These are phyloP conservation scores for Chaetomium cochliodes DNA, from an alignment of 495 filamentous ascomycete species.

Conservation along the genomic window DNA sequence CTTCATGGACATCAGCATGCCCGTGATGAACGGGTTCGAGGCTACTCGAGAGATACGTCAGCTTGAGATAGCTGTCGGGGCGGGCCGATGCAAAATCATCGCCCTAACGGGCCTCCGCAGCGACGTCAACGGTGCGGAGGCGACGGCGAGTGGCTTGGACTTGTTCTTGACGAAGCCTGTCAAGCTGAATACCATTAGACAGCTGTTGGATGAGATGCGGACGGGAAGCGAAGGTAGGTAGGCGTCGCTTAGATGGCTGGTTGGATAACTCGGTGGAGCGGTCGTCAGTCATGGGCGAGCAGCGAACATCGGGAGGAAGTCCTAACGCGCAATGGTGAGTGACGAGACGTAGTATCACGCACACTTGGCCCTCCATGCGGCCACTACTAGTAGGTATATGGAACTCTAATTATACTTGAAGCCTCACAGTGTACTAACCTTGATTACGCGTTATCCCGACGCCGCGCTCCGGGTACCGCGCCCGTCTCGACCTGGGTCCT, in stretches of 20 bases:
- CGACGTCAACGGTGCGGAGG: constrained; percentile 60
- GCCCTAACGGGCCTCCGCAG: constrained; percentile 69
- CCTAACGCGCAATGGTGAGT: no score
- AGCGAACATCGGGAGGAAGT: no score
- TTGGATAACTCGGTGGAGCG: no score
- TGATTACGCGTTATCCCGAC: no score
- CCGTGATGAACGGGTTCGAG: constrained; percentile 62
- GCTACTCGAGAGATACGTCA: constrained; percentile 56
- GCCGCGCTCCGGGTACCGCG: no score
- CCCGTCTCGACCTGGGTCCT: neutral
- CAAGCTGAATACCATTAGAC: neutral
- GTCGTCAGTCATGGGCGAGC: no score
- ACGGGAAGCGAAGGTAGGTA: neutral
- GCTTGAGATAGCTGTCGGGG: constrained; percentile 42
- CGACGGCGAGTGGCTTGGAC: constrained; percentile 26
- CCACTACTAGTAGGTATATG: no score
- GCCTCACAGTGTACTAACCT: no score
- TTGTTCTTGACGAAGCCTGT: constrained; percentile 2
- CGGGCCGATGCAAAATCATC: constrained; percentile 54
- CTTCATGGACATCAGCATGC: constrained; percentile 69
- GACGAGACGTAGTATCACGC: no score
- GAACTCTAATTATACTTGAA: no score
- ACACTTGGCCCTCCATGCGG: no score
- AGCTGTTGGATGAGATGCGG: neutral
- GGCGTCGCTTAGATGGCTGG: neutral